These are phyloP conservation scores for Sordariomycetes sp. DNA, from an alignment of 2,329 filamentous ascomycete genomes.

Conservation along the genomic window DNA sequence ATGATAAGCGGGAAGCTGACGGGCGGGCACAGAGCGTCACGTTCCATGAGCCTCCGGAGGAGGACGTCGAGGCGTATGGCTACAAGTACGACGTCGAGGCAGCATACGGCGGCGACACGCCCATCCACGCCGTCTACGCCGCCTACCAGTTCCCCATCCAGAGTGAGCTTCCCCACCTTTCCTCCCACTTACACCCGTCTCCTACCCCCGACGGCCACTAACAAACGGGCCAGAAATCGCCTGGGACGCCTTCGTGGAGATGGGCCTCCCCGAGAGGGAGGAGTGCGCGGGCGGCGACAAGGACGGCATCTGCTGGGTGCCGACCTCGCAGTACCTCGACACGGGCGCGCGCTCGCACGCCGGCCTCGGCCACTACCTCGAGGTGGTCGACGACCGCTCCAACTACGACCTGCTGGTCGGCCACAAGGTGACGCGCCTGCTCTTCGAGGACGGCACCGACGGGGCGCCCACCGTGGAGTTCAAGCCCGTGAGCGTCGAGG, in stretches of 20 bases:
- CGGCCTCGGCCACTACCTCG: slow-evolving; percentile 17
- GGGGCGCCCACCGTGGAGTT: slow-evolving; percentile 3
- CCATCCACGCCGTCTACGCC: slow-evolving; percentile 19
- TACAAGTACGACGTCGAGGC: slow-evolving; percentile 18
- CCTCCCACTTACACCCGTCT: neutral
- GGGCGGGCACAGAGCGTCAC: slow-evolving; percentile 4
- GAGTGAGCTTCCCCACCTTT: slow-evolving; percentile 6
- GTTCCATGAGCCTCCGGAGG: slow-evolving; percentile 12
- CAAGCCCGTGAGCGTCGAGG: slow-evolving; percentile 2
- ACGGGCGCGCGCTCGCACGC: slow-evolving; percentile 17
- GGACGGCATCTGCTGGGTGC: slow-evolving; percentile 18
- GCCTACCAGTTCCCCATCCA: slow-evolving; percentile 19
- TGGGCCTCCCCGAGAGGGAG: slow-evolving; percentile 11
- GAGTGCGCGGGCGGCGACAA: slow-evolving; percentile 16
- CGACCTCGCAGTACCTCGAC: slow-evolving; percentile 16
- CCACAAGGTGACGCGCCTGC: slow-evolving; percentile 17
- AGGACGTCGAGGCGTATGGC: slow-evolving; percentile 15
- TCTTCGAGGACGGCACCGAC: slow-evolving; percentile 9
- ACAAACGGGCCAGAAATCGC: slow-evolving; percentile 8
- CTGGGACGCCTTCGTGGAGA: slow-evolving; percentile 11
- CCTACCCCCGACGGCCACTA: neutral
- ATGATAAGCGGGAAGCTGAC: neutral
- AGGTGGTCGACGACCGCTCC: slow-evolving; percentile 11
- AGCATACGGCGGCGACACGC: slow-evolving; percentile 16
- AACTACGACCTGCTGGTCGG: slow-evolving; percentile 15